Percentiles rank a stretch among this genome's conserved stretches.
Conservation (phyloP, 176 grass and related monocot genomes). For the Hsuehochloa calcarea region DNA sequence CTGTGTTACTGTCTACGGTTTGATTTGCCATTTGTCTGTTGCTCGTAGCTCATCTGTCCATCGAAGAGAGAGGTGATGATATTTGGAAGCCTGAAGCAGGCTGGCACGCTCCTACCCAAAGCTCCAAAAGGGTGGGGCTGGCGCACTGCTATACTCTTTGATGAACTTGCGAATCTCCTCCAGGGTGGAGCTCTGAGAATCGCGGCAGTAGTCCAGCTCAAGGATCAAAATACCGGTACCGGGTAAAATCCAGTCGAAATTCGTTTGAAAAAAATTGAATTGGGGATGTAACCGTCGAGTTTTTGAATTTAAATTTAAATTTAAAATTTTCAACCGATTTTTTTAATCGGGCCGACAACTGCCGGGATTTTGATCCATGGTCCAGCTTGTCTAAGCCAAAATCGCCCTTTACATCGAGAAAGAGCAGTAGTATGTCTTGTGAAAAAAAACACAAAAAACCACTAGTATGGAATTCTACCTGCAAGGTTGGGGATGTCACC, state of each 20-base stretch:
- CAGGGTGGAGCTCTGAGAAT: constrained; percentile 80
- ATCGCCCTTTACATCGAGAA: background rate
- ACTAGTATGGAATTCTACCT: constrained; percentile 18
- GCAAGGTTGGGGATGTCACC: background rate
- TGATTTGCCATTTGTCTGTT: constrained; percentile 4
- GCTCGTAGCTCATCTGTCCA: constrained; percentile 83
- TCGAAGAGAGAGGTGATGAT: constrained; percentile 92
- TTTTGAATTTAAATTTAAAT: no score
- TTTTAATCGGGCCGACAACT: no score
- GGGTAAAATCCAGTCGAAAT: no score
- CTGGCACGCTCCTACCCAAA: constrained; percentile 88
- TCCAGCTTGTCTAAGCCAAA: constrained; percentile 56
- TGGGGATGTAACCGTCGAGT: no score
- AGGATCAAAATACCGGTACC: no score
- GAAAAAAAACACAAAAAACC: background rate
- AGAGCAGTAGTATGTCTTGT: background rate
- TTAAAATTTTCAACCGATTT: no score
- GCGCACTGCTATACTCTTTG: constrained; percentile 91
- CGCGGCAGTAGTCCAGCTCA: constrained; percentile 84
- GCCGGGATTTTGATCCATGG: no score
- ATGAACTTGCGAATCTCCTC: constrained; percentile 86
- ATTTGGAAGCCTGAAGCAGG: constrained; percentile 92
- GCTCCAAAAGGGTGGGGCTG: constrained; percentile 98
- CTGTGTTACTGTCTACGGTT: background rate
- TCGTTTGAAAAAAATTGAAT: no score